Evolutionary conservation across 2,329 filamentous ascomycete genomes (phyloP).

Genomic region (Monascus ruber): DNA sequence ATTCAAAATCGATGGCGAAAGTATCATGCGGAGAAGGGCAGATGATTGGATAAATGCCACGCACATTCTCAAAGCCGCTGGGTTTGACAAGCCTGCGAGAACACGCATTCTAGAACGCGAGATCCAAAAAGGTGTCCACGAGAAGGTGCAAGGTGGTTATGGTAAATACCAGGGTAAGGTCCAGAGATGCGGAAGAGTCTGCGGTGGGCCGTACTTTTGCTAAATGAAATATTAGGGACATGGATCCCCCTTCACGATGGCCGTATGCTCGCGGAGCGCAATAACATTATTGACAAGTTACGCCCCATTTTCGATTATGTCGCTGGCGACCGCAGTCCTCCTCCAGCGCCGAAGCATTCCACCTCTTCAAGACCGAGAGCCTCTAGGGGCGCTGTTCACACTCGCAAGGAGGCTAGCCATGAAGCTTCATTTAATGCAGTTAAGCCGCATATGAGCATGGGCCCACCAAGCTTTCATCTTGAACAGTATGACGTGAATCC

Average conservation of each 20-base stretch:
- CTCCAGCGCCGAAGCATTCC: constrained; percentile 81
- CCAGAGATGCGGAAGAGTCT: constrained; percentile 2
- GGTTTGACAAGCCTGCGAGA: constrained; percentile 91
- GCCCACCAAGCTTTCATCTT: constrained; percentile 31
- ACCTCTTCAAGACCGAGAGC: constrained; percentile 67
- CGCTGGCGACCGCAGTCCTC: constrained; percentile 75
- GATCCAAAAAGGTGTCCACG: constrained; percentile 90
- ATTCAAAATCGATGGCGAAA: constrained; percentile 72
- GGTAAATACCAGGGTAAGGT: constrained; percentile 85
- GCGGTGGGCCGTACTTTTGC: constrained; percentile 1
- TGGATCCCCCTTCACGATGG: constrained; percentile 88
- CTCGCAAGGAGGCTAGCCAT: constrained; percentile 37
- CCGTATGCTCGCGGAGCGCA: constrained; percentile 70
- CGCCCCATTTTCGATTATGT: constrained; percentile 81
- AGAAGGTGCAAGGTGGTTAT: constrained; percentile 97
- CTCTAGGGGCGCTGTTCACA: constrained; percentile 55
- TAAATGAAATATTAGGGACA: constrained; percentile 49
- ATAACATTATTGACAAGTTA: constrained; percentile 74
- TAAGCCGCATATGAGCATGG: constrained; percentile 23
- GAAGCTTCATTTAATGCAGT: constrained; percentile 21
- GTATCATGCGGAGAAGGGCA: constrained; percentile 88
- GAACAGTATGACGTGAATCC: constrained; percentile 58
- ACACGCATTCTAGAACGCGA: constrained; percentile 93
- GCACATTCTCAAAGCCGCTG: constrained; percentile 92
- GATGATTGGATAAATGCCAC: constrained; percentile 99